phyloP scores from a whole-genome alignment of 2,329 filamentous ascomycete species.

The Aspergillus neoniger region DNA sequence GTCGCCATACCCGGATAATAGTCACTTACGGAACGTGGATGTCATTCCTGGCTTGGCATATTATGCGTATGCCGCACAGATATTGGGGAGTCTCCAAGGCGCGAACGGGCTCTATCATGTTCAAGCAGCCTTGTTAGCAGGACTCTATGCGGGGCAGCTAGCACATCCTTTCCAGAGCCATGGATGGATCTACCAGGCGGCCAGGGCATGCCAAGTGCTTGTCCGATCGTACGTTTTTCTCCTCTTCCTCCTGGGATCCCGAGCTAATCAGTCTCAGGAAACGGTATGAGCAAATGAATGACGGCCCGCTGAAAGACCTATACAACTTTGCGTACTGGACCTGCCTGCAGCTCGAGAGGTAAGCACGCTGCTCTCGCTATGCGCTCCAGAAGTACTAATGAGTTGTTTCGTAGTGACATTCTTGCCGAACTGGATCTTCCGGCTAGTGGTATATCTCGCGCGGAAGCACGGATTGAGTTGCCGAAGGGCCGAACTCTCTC shows the following conservation, averaged over 20 bases:
- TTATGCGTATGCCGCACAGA: slow-evolving; percentile 82
- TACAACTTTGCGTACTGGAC: slow-evolving; percentile 85
- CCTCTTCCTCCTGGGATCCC: not conserved
- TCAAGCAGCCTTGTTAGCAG: slow-evolving; percentile 80
- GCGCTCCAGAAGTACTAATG: not conserved
- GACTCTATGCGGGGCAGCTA: slow-evolving; percentile 85
- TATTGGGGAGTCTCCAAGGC: slow-evolving; percentile 77
- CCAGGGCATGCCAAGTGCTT: slow-evolving; percentile 66
- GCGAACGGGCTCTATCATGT: slow-evolving; percentile 80
- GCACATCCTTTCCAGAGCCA: slow-evolving; percentile 85
- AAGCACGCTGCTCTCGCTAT: slow-evolving; percentile 23
- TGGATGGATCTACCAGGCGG: slow-evolving; percentile 65
- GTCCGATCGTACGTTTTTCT: slow-evolving; percentile 62
- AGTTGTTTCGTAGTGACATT: slow-evolving; percentile 66
- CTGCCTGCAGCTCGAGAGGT: slow-evolving; percentile 89
- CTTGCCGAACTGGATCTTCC: slow-evolving; percentile 78
- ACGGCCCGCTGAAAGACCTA: slow-evolving; percentile 56
- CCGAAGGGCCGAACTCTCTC: slow-evolving; percentile 40
- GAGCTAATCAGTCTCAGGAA: slow-evolving; percentile 25
- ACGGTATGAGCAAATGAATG: slow-evolving; percentile 37
- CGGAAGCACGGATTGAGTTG: slow-evolving; percentile 51
- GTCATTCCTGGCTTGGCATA: slow-evolving; percentile 87
- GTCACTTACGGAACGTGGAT: slow-evolving; percentile 67
- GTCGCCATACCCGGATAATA: slow-evolving; percentile 20
- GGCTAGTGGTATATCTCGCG: slow-evolving; percentile 60